phyloP scores from a whole-genome alignment of 2,329 filamentous ascomycete genomes.

The Aureobasidium zeae region DNA sequence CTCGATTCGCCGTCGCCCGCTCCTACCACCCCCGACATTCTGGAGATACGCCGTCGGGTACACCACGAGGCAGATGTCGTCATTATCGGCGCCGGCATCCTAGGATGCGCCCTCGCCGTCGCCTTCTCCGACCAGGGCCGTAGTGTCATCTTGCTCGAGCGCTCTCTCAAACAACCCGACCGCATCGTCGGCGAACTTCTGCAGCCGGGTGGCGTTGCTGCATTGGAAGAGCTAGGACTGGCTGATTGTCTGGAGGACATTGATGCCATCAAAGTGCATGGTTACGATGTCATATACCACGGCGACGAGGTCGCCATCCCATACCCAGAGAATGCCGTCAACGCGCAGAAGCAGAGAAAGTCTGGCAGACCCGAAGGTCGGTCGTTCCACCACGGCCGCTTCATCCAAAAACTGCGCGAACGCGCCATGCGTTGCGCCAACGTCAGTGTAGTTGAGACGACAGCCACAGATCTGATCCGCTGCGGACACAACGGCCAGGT shows the following conservation, averaged over 20 bases:
- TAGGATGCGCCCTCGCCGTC: constrained; percentile 78
- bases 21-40: constrained; percentile 20
- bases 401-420: constrained; percentile 71
- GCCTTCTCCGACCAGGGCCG: constrained; percentile 81
- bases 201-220: constrained; percentile 80
- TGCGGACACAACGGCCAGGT: constrained; percentile 61
- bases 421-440: constrained; percentile 68
- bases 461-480: constrained; percentile 65
- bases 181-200: constrained; percentile 92
- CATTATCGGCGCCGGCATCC: constrained; percentile 81
- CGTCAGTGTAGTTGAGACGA: constrained; percentile 85
- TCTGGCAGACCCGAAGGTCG: constrained; percentile 57
- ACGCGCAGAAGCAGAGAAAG: constrained; percentile 32
- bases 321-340: constrained; percentile 58
- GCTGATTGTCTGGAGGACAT: constrained; percentile 77
- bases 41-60: constrained; percentile 38
- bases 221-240: constrained; percentile 72
- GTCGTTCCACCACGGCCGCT: constrained; percentile 88
- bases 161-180: constrained; percentile 82
- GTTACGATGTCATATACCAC: constrained; percentile 82
- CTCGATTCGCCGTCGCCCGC: constrained; percentile 21
- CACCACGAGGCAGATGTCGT: constrained; percentile 70
- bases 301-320: constrained; percentile 63
- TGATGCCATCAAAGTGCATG: constrained; percentile 71
- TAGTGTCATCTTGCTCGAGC: constrained; percentile 82